A percentile compares a stretch with the other conserved stretches of the same genome.
These are phyloP conservation scores for Salicornia ramosissima DNA, from an alignment of 148 eudicot species.

Conservation along the genomic window DNA sequence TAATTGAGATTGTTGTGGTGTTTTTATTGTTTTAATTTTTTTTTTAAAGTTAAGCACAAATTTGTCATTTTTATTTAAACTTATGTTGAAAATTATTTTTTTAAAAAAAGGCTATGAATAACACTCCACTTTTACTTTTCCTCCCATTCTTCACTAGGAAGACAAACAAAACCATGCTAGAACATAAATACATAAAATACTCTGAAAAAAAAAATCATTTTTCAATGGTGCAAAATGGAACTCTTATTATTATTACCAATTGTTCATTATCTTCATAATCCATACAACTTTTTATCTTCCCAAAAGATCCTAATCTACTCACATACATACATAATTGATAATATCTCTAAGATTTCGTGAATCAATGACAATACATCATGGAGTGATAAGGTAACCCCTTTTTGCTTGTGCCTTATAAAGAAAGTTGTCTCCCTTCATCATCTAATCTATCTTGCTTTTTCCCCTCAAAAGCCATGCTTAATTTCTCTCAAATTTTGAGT, in stretches of 20 bases:
- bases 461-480: slow-evolving; percentile 26
- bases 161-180: background rate
- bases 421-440: slow-evolving; percentile 29
- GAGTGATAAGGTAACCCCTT: slow-evolving; percentile 17
- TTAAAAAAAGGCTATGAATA: too few species aligned
- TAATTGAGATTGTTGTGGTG: too few species aligned
- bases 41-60: too few species aligned
- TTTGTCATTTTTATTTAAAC: too few species aligned
- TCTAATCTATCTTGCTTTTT: slow-evolving; percentile 3
- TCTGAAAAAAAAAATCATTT: background rate
- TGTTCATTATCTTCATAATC: slow-evolving; percentile 1
- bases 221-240: slow-evolving; percentile 13
- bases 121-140: too few species aligned
- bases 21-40: too few species aligned
- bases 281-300: background rate
- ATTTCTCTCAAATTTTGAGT: slow-evolving; percentile 14
- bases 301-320: background rate
- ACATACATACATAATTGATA: background rate
- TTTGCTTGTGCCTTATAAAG: slow-evolving; percentile 25
- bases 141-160: background rate
- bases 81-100: too few species aligned
- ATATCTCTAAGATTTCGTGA: slow-evolving; percentile 7
- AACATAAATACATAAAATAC: background rate
- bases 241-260: background rate
- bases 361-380: slow-evolving; percentile 17